Evolutionary conservation across 257 asterid species (phyloP).

Genomic region (Haberlea rhodopensis): DNA sequence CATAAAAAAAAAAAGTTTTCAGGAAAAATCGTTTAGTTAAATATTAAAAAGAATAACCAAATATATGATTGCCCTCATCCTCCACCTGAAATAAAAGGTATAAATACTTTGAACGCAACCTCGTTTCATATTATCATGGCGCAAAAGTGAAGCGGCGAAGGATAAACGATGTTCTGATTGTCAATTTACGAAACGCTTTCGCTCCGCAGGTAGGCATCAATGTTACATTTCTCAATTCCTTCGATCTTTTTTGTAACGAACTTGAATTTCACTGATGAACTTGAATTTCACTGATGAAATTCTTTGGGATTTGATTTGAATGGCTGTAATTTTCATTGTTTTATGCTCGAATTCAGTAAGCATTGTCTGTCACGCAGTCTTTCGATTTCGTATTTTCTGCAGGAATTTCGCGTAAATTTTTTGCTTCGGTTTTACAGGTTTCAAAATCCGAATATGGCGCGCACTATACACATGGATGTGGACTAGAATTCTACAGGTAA

Average conservation of each 20-base stretch:
- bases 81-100: conserved; percentile 7
- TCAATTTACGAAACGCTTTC: conserved; percentile 22
- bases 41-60: too few species aligned
- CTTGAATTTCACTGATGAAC: conserved; percentile 11
- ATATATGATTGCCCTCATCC: too few species aligned
- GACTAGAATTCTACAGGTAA: too few species aligned
- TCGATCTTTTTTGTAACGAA: conserved; percentile 5
- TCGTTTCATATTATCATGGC: conserved; percentile 24
- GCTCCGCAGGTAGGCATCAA: conserved; percentile 27
- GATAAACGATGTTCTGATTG: conserved; percentile 10
- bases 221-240: background rate
- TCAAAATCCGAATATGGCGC: conserved; percentile 34
- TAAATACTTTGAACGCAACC: conserved; percentile 2
- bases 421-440: conserved; percentile 8
- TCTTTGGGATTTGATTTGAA: too few species aligned
- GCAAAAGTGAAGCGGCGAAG: conserved; percentile 23
- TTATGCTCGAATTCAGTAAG: too few species aligned
- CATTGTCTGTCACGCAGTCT: too few species aligned
- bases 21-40: too few species aligned
- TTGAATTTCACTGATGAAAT: too few species aligned
- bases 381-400: too few species aligned
- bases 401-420: background rate
- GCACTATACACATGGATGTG: conserved; percentile 5
- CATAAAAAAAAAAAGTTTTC: too few species aligned
- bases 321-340: too few species aligned